Evolutionary conservation across 306 rosid species (phyloP).

Genomic region (Pyrus betulifolia): DNA sequence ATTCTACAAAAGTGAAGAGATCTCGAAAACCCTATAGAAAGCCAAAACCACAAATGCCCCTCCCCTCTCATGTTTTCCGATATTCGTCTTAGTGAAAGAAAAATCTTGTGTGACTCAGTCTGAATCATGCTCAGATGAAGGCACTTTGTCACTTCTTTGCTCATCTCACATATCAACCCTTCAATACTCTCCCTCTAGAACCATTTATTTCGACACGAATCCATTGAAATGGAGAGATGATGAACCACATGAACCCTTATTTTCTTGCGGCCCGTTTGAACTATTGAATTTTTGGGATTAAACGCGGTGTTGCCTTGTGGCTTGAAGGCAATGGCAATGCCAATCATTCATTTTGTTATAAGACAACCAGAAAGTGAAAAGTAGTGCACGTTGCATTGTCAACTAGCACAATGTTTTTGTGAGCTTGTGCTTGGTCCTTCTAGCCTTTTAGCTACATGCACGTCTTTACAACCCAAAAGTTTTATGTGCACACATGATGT

Average conservation of each 20-base stretch:
- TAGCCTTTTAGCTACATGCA: constrained; percentile 25
- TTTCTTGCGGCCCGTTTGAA: background rate
- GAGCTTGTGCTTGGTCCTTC: constrained; percentile 13
- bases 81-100: no score
- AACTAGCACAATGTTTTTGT: constrained; percentile 27
- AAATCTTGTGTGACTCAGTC: no score
- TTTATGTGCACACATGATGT: background rate
- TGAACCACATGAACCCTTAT: background rate
- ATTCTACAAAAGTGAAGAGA: no score
- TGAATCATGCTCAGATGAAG: no score
- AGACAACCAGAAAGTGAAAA: constrained; percentile 33
- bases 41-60: no score
- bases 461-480: constrained; percentile 41
- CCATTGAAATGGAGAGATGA: background rate
- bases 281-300: background rate
- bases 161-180: no score
- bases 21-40: no score
- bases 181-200: no score
- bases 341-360: background rate
- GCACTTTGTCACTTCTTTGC: no score
- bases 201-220: no score
- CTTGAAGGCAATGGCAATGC: background rate
- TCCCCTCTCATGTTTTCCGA: no score
- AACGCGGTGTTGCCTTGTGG: background rate
- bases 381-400: constrained; percentile 52